Evolutionary conservation across 2,329 filamentous ascomycete genomes (phyloP).

Genomic region (Aspergillus flavus): DNA sequence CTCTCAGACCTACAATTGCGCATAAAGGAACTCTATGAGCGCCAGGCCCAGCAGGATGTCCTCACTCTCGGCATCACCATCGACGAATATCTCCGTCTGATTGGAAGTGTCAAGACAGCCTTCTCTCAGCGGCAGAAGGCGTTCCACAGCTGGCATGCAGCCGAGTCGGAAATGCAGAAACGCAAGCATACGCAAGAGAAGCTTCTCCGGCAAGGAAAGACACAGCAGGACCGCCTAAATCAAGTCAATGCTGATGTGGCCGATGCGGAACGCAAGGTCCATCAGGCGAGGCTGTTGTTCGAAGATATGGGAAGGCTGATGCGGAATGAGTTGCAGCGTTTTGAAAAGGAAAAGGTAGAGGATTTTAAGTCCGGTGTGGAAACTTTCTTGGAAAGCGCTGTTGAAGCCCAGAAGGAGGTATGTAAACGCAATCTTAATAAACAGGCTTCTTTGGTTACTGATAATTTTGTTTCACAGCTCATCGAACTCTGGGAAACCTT

Average conservation of each 20-base stretch:
- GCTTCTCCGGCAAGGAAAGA: constrained; percentile 89
- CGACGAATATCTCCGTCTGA: constrained; percentile 95
- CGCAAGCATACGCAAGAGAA: constrained; percentile 89
- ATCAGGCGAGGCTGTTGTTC: constrained; percentile 86
- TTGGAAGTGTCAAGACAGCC: constrained; percentile 90
- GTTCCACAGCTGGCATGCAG: constrained; percentile 90
- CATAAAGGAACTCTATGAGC: constrained; percentile 92
- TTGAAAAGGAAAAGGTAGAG: constrained; percentile 96
- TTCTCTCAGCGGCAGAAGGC: constrained; percentile 93
- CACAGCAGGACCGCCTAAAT: constrained; percentile 91
- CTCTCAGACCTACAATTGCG: constrained; percentile 92
- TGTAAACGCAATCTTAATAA: constrained; percentile 32
- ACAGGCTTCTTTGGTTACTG: constrained; percentile 7
- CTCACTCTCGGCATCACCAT: constrained; percentile 96
- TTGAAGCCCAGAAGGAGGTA: constrained; percentile 98
- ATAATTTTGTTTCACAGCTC: constrained; percentile 60
- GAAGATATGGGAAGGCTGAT: constrained; percentile 97
- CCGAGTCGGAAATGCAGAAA: constrained; percentile 88
- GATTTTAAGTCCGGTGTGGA: constrained; percentile 98
- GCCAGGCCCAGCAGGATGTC: constrained; percentile 95
- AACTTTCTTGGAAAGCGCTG: constrained; percentile 93
- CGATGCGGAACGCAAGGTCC: constrained; percentile 91
- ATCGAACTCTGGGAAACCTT: constrained; percentile 98
- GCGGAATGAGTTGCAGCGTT: constrained; percentile 86
- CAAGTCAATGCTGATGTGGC: constrained; percentile 90